Conservation (phyloP, 164 flowering plant species). For the Paratinospora sagittata region DNA sequence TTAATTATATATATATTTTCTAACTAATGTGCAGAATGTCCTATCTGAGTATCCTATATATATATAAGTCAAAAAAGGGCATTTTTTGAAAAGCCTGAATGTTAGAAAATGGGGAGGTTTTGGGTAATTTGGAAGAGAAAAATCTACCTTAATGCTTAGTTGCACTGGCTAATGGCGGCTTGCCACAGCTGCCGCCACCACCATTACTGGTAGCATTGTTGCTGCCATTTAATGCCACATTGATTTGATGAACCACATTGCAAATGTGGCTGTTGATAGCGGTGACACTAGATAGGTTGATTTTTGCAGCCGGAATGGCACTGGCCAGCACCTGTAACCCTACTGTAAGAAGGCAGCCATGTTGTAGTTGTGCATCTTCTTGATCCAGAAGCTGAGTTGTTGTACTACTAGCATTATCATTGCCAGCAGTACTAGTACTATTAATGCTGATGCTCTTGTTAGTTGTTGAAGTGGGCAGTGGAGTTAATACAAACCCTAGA, state of each 20-base stretch:
- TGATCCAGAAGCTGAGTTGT: too few species aligned
- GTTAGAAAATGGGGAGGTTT: constrained; percentile 13
- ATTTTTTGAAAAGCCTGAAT: too few species aligned
- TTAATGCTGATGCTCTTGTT: constrained; percentile 10
- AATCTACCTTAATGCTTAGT: too few species aligned
- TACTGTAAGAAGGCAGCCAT: constrained; percentile 58
- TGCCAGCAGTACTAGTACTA: neutral
- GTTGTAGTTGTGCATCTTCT: too few species aligned
- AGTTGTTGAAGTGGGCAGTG: constrained; percentile 17
- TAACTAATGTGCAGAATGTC: neutral
- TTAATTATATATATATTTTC: too few species aligned
- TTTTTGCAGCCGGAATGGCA: constrained; percentile 62
- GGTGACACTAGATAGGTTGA: constrained; percentile 61
- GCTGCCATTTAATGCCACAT: constrained; percentile 31
- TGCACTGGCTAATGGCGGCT: constrained; percentile 7
- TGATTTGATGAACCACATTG: constrained; percentile 67
- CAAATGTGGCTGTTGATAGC: constrained; percentile 68
- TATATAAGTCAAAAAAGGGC: too few species aligned
- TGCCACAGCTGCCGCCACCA: neutral
- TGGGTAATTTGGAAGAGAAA: constrained; percentile 31
- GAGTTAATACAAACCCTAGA: constrained; percentile 57
- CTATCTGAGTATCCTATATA: neutral
- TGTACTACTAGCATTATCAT: neutral
- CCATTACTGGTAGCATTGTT: constrained; percentile 10
- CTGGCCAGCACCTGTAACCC: constrained; percentile 78